phyloP scores from a whole-genome alignment of 129 eudicot species.

The Escallonia herrerae region DNA sequence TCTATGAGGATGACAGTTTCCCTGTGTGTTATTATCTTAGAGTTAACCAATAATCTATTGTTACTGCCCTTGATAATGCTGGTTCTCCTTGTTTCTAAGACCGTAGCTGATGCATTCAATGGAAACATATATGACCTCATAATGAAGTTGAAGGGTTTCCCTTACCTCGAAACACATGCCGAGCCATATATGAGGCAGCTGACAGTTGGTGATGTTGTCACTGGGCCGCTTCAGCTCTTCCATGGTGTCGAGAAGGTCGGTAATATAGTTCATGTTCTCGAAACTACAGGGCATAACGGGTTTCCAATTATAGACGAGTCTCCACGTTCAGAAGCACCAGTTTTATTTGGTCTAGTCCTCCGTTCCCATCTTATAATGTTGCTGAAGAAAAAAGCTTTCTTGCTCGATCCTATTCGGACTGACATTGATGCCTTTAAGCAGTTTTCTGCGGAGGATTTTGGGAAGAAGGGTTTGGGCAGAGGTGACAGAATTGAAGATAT shows the following conservation, averaged over 20 bases:
- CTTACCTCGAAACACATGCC: slow-evolving; percentile 74
- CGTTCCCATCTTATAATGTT: slow-evolving; percentile 71
- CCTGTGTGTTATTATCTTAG: slow-evolving; percentile 72
- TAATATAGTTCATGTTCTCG: slow-evolving; percentile 59
- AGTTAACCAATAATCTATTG: slow-evolving; percentile 68
- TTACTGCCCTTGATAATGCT: slow-evolving; percentile 75
- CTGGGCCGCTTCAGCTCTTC: slow-evolving; percentile 76
- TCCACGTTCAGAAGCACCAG: slow-evolving; percentile 41
- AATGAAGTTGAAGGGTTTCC: slow-evolving; percentile 73
- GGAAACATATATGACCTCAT: slow-evolving; percentile 68
- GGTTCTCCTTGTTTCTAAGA: slow-evolving; percentile 82
- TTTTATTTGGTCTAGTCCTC: slow-evolving; percentile 64
- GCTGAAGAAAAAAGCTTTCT: slow-evolving; percentile 61
- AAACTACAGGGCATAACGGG: slow-evolving; percentile 70
- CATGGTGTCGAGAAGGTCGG: slow-evolving; percentile 73
- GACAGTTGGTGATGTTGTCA: slow-evolving; percentile 71
- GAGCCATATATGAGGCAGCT: slow-evolving; percentile 95
- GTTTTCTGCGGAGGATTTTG: slow-evolving; percentile 68
- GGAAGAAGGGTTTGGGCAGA: slow-evolving; percentile 26
- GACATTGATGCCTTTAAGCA: slow-evolving; percentile 31
- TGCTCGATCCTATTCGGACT: slow-evolving; percentile 22
- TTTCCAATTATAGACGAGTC: slow-evolving; percentile 81
- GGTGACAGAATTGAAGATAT: slow-evolving; percentile 47
- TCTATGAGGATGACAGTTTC: slow-evolving; percentile 96
- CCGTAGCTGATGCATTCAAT: slow-evolving; percentile 77